Conservation (phyloP, 1,284 basidiomycete genomes). For the Trichosporon coremiiforme region DNA sequence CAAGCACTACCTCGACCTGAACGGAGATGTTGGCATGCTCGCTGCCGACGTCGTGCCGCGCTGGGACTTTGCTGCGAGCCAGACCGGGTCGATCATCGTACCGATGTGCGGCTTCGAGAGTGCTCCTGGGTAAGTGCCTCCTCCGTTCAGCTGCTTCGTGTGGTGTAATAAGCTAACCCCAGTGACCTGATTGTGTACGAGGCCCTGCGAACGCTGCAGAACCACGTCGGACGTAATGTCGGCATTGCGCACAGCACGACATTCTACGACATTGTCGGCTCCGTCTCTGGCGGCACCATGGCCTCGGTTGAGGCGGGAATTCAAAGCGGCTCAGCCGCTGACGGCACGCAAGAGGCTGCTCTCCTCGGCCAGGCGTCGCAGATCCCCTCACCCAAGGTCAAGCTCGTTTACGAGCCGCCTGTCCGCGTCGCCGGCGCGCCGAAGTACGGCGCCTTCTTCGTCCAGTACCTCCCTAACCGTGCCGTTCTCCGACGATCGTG, state of each 20-base stretch:
- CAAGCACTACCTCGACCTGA: slow-evolving; percentile 68
- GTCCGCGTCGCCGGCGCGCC: slow-evolving; percentile 26
- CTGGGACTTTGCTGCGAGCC: slow-evolving; percentile 68
- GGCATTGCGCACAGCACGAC: slow-evolving; percentile 58
- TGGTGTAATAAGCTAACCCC: background rate
- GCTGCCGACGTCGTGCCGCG: slow-evolving; percentile 60
- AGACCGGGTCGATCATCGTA: slow-evolving; percentile 69
- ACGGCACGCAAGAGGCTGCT: slow-evolving; percentile 49
- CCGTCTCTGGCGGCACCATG: slow-evolving; percentile 72
- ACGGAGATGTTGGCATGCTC: slow-evolving; percentile 64
- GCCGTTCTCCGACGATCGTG: slow-evolving; percentile 75
- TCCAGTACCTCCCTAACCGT: slow-evolving; percentile 67
- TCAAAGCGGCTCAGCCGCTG: slow-evolving; percentile 51
- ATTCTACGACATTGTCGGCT: slow-evolving; percentile 61
- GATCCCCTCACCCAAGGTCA: background rate
- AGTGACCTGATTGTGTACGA: slow-evolving; percentile 66
- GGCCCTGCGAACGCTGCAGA: slow-evolving; percentile 57
- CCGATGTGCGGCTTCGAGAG: slow-evolving; percentile 73
- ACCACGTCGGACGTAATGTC: slow-evolving; percentile 47
- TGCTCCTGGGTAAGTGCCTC: slow-evolving; percentile 61
- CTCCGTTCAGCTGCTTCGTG: no score
- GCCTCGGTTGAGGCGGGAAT: slow-evolving; percentile 60
- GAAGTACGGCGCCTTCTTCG: slow-evolving; percentile 62
- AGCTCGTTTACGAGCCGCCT: slow-evolving; percentile 24
- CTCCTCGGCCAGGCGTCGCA: slow-evolving; percentile 9